These are phyloP conservation scores for Yamadazyma paraphyllophila DNA, from an alignment of 805 yeast genomes.

Conservation along the genomic window DNA sequence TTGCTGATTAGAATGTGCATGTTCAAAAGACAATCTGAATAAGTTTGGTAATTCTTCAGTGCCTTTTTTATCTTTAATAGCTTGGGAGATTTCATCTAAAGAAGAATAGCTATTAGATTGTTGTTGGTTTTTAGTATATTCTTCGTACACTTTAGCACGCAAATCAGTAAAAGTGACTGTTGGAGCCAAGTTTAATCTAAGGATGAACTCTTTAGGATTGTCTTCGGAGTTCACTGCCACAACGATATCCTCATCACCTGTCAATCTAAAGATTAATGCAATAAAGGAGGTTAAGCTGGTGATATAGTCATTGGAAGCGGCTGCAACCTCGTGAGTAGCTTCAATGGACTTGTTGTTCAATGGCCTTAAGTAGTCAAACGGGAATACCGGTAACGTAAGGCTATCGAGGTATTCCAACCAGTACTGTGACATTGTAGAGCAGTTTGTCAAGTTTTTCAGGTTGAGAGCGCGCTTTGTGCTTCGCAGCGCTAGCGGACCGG, in stretches of 20 bases:
- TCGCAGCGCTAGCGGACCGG: not conserved
- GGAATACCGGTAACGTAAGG: slow-evolving; percentile 84
- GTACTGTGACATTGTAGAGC: slow-evolving; percentile 17
- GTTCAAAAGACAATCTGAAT: slow-evolving; percentile 60
- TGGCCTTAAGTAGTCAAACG: slow-evolving; percentile 84
- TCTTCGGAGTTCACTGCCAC: slow-evolving; percentile 60
- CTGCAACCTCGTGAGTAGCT: slow-evolving; percentile 41
- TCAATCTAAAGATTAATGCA: slow-evolving; percentile 69
- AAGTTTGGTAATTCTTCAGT: slow-evolving; percentile 60
- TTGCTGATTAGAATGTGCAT: slow-evolving; percentile 37
- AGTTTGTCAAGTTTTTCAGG: not conserved
- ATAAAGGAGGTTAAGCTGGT: slow-evolving; percentile 65
- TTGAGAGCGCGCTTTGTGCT: not conserved
- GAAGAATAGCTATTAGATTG: slow-evolving; percentile 39
- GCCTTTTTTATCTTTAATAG: slow-evolving; percentile 47
- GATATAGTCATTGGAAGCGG: slow-evolving; percentile 34
- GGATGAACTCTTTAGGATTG: slow-evolving; percentile 46
- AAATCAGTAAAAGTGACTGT: slow-evolving; percentile 54
- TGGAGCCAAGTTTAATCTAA: slow-evolving; percentile 62
- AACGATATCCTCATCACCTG: slow-evolving; percentile 95
- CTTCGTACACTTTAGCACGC: slow-evolving; percentile 41
- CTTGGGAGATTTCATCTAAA: slow-evolving; percentile 55
- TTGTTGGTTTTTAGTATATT: slow-evolving; percentile 33
- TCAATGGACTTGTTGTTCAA: slow-evolving; percentile 64
- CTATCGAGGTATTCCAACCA: slow-evolving; percentile 70